Base-by-base conservation (phyloP, 352 stramenopile genomes). In the Aphanomyces astaci region DNA sequence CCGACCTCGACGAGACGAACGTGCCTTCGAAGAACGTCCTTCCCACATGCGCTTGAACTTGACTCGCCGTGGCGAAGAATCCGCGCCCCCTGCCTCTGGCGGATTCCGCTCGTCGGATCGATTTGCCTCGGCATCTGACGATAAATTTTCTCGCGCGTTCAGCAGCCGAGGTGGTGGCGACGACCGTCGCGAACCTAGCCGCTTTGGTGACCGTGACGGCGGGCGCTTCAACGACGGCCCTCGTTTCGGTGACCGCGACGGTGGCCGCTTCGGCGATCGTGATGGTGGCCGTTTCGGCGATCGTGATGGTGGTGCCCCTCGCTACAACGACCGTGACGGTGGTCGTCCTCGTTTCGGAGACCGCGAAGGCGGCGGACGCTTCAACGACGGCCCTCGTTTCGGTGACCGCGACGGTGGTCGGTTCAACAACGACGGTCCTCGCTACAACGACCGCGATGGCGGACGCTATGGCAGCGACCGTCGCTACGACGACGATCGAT, bases 11-110 rank as follows among this genome's bases (percentile, higher is more conserved):
- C 78, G 82, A 49, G 80, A 84, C 64, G 75, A 69, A 43, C 43
- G 43, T 52, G 48, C 78, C 43, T 33, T 73, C 1, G 80, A 92
- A 66, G 84, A 89, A 68, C 80, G 84, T 30, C 84, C 84, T n/a
- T 68, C 84, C 17, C 80, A 88, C 71, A 86, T 92, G 82, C 81
- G 82, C 30, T 63, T 92, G 66, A 92, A 92, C 70, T 71, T 92
- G 49, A 64, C 76, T 72, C 81, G 80, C n/a, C 82, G 82, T 39
- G 53, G 71, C 31, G 56, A 72, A 17, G 73, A 71, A 0, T 72
- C 75, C 19, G 66, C 63, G 10, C 46, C 65, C n/a, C 28, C 32
- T 27, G 60, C 28, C n/a, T 52, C 45, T 19, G 66, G 59, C 19
- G 25, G 25, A 56, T 66, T 53, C 39, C 71, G 66, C 36, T 80